phyloP scores from a whole-genome alignment of 2,329 filamentous ascomycete genomes.

The Ophiosphaerella korrae region DNA sequence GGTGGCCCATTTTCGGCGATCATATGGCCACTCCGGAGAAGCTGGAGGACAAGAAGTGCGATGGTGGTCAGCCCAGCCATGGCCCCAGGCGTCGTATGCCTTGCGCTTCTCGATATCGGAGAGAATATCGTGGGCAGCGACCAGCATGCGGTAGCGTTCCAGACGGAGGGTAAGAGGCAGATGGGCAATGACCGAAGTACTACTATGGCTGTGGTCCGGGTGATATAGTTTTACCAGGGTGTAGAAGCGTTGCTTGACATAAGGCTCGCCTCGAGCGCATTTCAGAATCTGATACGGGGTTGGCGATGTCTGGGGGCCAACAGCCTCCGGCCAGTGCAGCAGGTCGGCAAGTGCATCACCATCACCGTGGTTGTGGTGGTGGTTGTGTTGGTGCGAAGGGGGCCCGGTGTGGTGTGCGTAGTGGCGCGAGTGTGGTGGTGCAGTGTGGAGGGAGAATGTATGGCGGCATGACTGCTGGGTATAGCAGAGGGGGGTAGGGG shows the following conservation, averaged over 20 bases:
- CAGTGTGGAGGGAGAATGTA: constrained; percentile 37
- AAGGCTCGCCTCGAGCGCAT: constrained; percentile 65
- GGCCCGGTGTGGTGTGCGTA: constrained; percentile 36
- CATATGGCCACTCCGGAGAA: constrained; percentile 29
- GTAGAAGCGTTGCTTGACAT: constrained; percentile 85
- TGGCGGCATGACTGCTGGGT: constrained; percentile 47
- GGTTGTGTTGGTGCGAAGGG: constrained; percentile 16
- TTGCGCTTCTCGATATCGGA: constrained; percentile 78
- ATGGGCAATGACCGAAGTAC: constrained; percentile 47
- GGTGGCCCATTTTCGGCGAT: constrained; percentile 42
- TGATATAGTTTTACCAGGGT: constrained; percentile 95
- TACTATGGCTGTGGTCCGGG: constrained; percentile 67
- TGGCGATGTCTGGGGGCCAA: constrained; percentile 55
- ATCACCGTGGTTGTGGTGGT: background rate
- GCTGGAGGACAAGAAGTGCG: constrained; percentile 23
- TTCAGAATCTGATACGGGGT: constrained; percentile 92
- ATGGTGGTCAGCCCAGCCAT: constrained; percentile 70
- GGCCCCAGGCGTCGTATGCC: constrained; percentile 80
- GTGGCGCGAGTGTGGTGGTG: constrained; percentile 19
- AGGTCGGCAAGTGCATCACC: constrained; percentile 16
- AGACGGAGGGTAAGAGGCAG: constrained; percentile 67
- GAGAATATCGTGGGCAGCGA: constrained; percentile 86
- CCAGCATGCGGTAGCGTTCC: constrained; percentile 88
- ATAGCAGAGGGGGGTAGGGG: constrained; percentile 18
- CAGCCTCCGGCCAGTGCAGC: constrained; percentile 39